Evolutionary conservation across 495 filamentous ascomycete species (phyloP), one percentile per base, ranked within the genome.

Genomic region (Podospora bellae-mahoneyi): DNA sequence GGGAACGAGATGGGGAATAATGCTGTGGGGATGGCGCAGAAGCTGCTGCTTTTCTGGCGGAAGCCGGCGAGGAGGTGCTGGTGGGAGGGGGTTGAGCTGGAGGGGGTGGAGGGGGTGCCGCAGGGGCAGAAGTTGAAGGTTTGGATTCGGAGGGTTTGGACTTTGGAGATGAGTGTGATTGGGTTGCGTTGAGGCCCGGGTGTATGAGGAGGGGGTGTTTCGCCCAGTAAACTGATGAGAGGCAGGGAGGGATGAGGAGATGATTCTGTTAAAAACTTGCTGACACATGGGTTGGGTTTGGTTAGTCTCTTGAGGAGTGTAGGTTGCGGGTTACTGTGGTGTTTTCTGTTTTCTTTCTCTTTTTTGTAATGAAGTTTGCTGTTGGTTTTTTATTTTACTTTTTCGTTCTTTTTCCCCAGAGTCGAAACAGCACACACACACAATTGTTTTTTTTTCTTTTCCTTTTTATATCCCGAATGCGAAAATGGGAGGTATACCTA

Each of bases 101-200:
- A 92, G 19, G 80, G 90, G 65, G 91, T 99, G 16, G 96, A 97
- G 61, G 95, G 95, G 13, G 87, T 97, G 10, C 62, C 68, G 18
- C 89, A 96, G 48, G 96, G 95, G 30, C 67, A 74, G 68, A 91
- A 89, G 72, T 82, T 99, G 74, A 99, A 98, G 79, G 92, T 98
- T 68, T 99, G 95, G 95, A 97, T 98, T 73, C 85, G 95, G 68
- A 84, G 95, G 73, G 95, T 99, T 68, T 99, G 95, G 95, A 99
- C 95, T 68, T 83, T 99, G 66, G 95, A 99, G 86, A 99, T 99
- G 95, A 95, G 92, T 78, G 92, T 96, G 54, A 96, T 96, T 76
- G 92, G 92, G 61, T 83, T 96, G 70, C 89, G 92, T 81, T 95
- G 9, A 48, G 39, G 39, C 9, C 39, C 2, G 39, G 39, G 39